Base-by-base conservation (phyloP, 331 rosid species). In the Rhamnella rubrinervis region DNA sequence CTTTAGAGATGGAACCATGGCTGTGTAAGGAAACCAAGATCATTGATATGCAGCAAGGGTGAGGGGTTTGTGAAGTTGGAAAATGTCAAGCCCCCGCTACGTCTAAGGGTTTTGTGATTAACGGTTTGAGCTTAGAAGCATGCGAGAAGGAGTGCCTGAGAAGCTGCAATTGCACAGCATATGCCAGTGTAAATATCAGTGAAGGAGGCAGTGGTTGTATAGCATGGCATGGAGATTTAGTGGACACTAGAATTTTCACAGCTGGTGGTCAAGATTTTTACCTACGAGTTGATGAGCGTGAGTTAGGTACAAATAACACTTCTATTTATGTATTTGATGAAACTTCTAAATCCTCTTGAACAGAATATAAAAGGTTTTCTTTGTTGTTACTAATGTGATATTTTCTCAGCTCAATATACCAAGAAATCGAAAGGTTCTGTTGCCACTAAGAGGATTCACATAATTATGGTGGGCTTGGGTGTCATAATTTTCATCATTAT, bases 101-200 rank as follows among this genome's bases (percentile, higher is more conserved):
- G 6, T 71, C 87, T 0, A 12, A 6, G 4, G 88, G 78, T 39
- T 68, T 16, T 46, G 74, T 0, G 1, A 55, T 67, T 4, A 0
- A 0, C 66, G 71, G 56, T 55, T 50, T 77, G 71, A 77, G 78
- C 13, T 44, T 81, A 41, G 65, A 79, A 18, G 78, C 67, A 10
- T 86, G 88, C 64, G 46, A 19, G 51, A 4, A 17, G 35, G 80
- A 70, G 21, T 86, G 88, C 59, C n/a, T 81, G 52, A 76, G 57
- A 50, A 80, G 81, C 57, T 86, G 86, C 57, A 67, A 78, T 4
- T 83, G 91, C 20, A 59, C 1, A 49, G 85, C 91, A 0, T 86
- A 81, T 78, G 69, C 81, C 0, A 77, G 58, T 61, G 78, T 71
- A 39, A 61, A 74, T 71, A 84, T 70, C 58, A 66, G 67, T 73